Base-by-base conservation (phyloP, 345 rosid genomes). In the Rhodamnia argentea region DNA sequence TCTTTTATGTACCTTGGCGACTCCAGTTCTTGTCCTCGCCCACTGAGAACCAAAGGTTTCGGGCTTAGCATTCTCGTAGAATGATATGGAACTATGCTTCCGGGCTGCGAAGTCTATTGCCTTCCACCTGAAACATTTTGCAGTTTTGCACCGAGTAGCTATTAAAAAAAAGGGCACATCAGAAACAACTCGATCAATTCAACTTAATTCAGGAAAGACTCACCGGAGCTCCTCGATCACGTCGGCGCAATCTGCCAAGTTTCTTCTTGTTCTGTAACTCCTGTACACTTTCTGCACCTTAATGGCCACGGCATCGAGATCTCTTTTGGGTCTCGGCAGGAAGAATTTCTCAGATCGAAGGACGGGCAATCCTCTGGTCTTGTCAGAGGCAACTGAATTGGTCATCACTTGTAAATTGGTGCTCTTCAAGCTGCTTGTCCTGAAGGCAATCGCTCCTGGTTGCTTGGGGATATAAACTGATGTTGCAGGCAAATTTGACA, bases 161-260 rank as follows among this genome's bases (percentile, higher is more conserved):
- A 62, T 62, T 62, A 0, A 14, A 62, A 6, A 29, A 62, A 62
- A 27, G 75, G 42, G 75, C 75, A 1, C 10, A 29, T 29, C 40
- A 62, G 75, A 7, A 62, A 62, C 40, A 62, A 7, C 40, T 62
- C 20, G 75, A 62, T 0, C 11, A 7, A 27, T 62, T 62, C 75
- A 62, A 27, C 13, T 62, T 56, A 51, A 26, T 78, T 83, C 13
- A 55, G 42, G 27, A 27, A n/a, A 42, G 22, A 84, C 83, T 76
- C 42, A 87, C 98, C 98, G 96, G 76, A 95, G 91, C 87, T 97
- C 97, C 92, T 97, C 98, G 20, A 93, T 91, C 29, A 94, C 94
- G 16, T 94, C 95, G 0, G 98, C 97, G 84, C 99, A 97, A 83
- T 97, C 99, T 26, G 99, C 99, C 47, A 95, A 94, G 86, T 95